These are phyloP conservation scores for Circinella umbellata DNA, from an alignment of 371 early-diverging fungal species.

Conservation along the genomic window DNA sequence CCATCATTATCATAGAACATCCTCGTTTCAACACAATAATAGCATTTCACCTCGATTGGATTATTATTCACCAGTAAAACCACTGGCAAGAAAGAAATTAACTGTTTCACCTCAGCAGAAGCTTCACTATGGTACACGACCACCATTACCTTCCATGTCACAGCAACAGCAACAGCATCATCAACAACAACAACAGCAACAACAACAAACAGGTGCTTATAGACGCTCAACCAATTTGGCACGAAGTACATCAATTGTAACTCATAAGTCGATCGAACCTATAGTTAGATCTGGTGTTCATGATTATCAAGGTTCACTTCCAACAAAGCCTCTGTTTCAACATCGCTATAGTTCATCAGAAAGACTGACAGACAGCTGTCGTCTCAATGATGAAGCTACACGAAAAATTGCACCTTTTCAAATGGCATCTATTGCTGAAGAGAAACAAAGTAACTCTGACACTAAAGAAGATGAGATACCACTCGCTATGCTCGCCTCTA, in stretches of 20 bases:
- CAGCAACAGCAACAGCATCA: background rate
- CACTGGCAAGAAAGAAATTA: background rate
- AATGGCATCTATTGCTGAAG: constrained; percentile 12
- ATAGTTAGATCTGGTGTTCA: background rate
- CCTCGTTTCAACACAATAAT: background rate
- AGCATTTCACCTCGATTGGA: background rate
- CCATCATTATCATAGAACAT: no score
- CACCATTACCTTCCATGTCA: background rate
- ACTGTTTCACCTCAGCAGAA: background rate
- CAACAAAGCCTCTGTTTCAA: no score
- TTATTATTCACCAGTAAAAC: background rate
- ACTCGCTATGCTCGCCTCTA: constrained; percentile 5
- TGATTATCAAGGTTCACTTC: no score
- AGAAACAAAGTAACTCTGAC: background rate
- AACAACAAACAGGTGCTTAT: no score
- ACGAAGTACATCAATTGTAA: background rate
- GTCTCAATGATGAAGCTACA: background rate
- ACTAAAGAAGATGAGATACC: constrained; percentile 6
- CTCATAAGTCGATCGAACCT: background rate
- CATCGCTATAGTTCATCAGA: no score
- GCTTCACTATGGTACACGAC: background rate
- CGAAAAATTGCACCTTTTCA: background rate
- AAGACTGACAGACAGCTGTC: background rate
- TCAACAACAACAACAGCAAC: no score
- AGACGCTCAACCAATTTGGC: background rate